A percentile compares a stretch with the other conserved stretches of the same genome.
Evolutionary conservation across 1,139 yeast genomes (phyloP).

Genomic region (Casaregolazyma lundiana): DNA sequence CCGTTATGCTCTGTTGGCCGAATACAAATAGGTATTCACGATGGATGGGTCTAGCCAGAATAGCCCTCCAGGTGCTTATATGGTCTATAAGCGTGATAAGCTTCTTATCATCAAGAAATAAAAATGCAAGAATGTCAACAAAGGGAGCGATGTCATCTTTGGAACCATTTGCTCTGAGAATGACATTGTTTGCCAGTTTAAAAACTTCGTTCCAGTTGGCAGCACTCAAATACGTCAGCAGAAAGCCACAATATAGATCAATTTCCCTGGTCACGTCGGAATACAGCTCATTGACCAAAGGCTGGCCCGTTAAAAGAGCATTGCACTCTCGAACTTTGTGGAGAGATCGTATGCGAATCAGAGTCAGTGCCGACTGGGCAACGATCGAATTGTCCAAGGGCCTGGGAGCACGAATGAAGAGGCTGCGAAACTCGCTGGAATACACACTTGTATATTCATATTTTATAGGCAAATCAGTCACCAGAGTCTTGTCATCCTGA

Average conservation of each 20-base stretch:
- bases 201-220: slow-evolving; percentile 47
- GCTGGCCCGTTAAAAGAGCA: background rate
- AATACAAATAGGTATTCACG: slow-evolving; percentile 50
- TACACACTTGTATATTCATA: slow-evolving; percentile 23
- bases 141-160: slow-evolving; percentile 41
- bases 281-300: slow-evolving; percentile 2
- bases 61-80: slow-evolving; percentile 39
- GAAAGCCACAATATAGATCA: slow-evolving; percentile 43
- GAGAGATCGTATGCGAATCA: slow-evolving; percentile 5
- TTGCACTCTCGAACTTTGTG: slow-evolving; percentile 1
- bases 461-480: slow-evolving; percentile 4
- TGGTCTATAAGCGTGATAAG: slow-evolving; percentile 40
- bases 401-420: slow-evolving; percentile 31
- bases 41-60: slow-evolving; percentile 50
- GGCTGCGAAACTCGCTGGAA: slow-evolving; percentile 21
- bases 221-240: slow-evolving; percentile 49
- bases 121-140: slow-evolving; percentile 48
- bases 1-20: slow-evolving; percentile 45
- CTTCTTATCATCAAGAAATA: slow-evolving; percentile 43
- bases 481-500: slow-evolving; percentile 17
- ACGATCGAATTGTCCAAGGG: slow-evolving; percentile 25
- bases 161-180: slow-evolving; percentile 5
- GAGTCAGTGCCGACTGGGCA: slow-evolving; percentile 22
- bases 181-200: slow-evolving; percentile 5
- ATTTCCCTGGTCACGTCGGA: slow-evolving; percentile 35